A percentile compares a stretch with the other conserved stretches of the same genome.
Conservation (phyloP, 139 green algal species). For the Eudorina sp. region DNA sequence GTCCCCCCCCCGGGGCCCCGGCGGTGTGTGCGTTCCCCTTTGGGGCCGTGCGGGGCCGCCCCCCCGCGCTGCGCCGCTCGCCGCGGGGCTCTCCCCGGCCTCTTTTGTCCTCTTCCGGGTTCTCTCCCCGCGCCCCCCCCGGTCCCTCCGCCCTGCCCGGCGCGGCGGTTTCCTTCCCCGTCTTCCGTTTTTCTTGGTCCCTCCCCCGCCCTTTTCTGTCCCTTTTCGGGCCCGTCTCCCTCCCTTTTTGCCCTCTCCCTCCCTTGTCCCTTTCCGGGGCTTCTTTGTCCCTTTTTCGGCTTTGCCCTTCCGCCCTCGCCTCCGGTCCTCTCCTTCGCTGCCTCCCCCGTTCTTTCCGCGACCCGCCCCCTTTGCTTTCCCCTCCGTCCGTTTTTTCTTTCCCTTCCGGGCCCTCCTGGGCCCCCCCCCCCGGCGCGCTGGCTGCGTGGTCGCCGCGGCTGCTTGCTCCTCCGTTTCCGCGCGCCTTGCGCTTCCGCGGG, state of each 20-base stretch:
- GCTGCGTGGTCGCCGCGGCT: background rate
- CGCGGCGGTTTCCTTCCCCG: background rate
- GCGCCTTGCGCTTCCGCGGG: background rate
- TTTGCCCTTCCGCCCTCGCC: background rate
- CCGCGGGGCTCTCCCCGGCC: no score
- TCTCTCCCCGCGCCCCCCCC: background rate
- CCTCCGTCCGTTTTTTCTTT: background rate
- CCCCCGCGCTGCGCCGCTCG: background rate
- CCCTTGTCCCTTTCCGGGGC: background rate
- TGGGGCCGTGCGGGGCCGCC: no score
- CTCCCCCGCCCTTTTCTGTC: background rate
- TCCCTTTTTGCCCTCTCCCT: background rate
- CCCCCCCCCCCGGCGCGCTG: background rate
- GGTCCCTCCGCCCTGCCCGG: background rate
- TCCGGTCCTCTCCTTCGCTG: background rate
- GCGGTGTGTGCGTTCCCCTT: background rate
- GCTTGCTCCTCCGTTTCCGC: background rate
- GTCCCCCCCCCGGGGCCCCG: no score
- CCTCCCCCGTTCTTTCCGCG: background rate
- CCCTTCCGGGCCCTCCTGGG: no score
- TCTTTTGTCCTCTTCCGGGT: no score
- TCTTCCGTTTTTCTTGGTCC: background rate
- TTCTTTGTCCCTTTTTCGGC: background rate
- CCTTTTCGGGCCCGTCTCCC: background rate
- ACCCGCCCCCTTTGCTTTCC: background rate